Percentiles rank a stretch among this genome's conserved stretches.
Evolutionary conservation across 306 rosid species (phyloP).

Genomic region (Quercus rubra): DNA sequence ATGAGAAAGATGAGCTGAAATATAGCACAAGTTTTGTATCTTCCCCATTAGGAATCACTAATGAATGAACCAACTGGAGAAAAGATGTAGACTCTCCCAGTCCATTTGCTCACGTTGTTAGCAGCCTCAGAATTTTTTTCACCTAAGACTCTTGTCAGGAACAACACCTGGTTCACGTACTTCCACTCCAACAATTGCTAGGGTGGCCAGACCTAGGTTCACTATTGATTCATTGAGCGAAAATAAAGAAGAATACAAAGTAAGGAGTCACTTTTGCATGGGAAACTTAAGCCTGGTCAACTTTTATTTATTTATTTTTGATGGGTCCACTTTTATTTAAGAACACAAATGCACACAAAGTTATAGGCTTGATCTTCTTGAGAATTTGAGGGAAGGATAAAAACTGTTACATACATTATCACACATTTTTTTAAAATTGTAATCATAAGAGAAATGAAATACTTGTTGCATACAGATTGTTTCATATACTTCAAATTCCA

Average conservation of each 20-base stretch:
- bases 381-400: too few relatives aligned
- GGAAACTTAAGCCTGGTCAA: not conserved
- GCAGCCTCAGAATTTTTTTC: slow-evolving; percentile 58
- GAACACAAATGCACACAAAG: too few relatives aligned
- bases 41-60: slow-evolving; percentile 62
- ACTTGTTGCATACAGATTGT: too few relatives aligned
- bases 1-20: slow-evolving; percentile 67
- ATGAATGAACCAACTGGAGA: slow-evolving; percentile 56
- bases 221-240: slow-evolving; percentile 20
- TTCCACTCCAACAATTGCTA: slow-evolving; percentile 54
- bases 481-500: too few relatives aligned
- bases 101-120: slow-evolving; percentile 54
- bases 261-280: not conserved
- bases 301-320: not conserved
- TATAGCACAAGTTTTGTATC: slow-evolving; percentile 49
- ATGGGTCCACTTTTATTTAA: too few relatives aligned
- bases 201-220: slow-evolving; percentile 54
- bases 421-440: too few relatives aligned
- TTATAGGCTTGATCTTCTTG: too few relatives aligned
- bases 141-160: slow-evolving; percentile 47
- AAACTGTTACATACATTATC: too few relatives aligned
- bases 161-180: slow-evolving; percentile 56
- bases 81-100: slow-evolving; percentile 49
- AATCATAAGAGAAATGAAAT: too few relatives aligned
- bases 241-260: not conserved